Evolutionary conservation across 441 rosid species (phyloP), one percentile per base, ranked within the genome.

Genomic region (Macaranga tanarius): DNA sequence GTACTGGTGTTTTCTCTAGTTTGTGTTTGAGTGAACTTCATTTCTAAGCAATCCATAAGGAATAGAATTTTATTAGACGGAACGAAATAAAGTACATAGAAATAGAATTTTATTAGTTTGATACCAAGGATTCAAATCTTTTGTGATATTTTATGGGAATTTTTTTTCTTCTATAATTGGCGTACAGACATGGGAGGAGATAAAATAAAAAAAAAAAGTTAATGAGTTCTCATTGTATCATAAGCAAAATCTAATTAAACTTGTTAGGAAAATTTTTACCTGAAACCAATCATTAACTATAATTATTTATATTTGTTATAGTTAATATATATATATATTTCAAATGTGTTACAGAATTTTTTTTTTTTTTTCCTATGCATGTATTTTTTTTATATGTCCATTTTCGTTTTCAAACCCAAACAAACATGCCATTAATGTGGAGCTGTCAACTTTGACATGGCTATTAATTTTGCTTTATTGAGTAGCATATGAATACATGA

Each of bases 31-130:
- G 71, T 65, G 76, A 65, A 67, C 84, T 79, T 81, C 77, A 78
- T 70, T 78, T 75, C 74, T 69, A 82, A 73, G 84, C 81, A 76
- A 76, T 73, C 71, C 51, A n/a, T 72, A 65, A 2, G 10, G 38
- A 20, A 16, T 42, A n/a, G n/a, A n/a, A n/a, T n/a, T n/a, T n/a
- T n/a, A n/a, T 17, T 47, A 66, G 44, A 10, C 25, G n/a, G 12
- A 65, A 23, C 31, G 17, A 5, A 31, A 48, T 64, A 47, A 20
- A 23, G 17, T 47, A 47, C 51, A 25, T 65, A 7, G 10, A 12
- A 44, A 5, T 26, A 64, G 16, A 9, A 23, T 45, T 44, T 45
- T 64, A 17, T 34, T 15, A 10, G 15, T 10, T 10, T 11, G 2
- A 20, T 63, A 20, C 12, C 26, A 10, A n/a, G 26, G 22, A n/a